These are phyloP conservation scores for Fusarium subglutinans DNA, from an alignment of 2,329 filamentous ascomycete species.

Conservation along the genomic window DNA sequence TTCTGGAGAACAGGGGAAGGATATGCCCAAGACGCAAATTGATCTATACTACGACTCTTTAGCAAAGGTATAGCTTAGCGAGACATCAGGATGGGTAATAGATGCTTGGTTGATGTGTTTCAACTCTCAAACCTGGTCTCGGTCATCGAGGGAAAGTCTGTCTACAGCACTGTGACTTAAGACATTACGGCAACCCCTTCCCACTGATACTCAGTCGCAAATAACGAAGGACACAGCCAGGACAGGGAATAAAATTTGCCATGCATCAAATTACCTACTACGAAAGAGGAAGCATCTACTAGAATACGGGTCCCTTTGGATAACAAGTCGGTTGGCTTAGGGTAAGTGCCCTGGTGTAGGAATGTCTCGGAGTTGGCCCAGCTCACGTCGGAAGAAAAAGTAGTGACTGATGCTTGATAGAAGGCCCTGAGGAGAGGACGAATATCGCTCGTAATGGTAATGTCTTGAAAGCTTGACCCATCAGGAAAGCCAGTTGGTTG, in stretches of 20 bases:
- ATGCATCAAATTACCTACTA: rapidly evolving
- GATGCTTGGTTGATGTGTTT: rapidly evolving
- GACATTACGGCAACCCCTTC: neutral
- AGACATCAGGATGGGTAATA: rapidly evolving
- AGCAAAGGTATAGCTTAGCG: neutral
- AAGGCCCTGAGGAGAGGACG: rapidly evolving
- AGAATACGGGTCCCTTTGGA: rapidly evolving
- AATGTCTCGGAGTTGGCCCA: rapidly evolving
- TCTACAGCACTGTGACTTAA: rapidly evolving
- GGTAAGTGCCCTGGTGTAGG: neutral
- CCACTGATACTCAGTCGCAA: too few relatives aligned
- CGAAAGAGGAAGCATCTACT: neutral
- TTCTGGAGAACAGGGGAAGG: neutral
- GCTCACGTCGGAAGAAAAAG: neutral
- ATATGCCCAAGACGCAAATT: neutral
- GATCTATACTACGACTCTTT: neutral
- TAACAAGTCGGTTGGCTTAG: neutral
- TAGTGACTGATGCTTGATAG: rapidly evolving
- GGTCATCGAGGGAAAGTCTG: rapidly evolving
- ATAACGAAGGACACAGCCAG: neutral
- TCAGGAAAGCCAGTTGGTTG: rapidly evolving
- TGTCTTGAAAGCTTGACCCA: rapidly evolving
- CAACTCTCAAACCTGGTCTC: neutral
- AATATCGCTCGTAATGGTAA: neutral
- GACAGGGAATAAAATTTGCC: rapidly evolving